These are phyloP conservation scores for Onygena corvina DNA, from an alignment of 2,329 filamentous ascomycete species.

Conservation along the genomic window DNA sequence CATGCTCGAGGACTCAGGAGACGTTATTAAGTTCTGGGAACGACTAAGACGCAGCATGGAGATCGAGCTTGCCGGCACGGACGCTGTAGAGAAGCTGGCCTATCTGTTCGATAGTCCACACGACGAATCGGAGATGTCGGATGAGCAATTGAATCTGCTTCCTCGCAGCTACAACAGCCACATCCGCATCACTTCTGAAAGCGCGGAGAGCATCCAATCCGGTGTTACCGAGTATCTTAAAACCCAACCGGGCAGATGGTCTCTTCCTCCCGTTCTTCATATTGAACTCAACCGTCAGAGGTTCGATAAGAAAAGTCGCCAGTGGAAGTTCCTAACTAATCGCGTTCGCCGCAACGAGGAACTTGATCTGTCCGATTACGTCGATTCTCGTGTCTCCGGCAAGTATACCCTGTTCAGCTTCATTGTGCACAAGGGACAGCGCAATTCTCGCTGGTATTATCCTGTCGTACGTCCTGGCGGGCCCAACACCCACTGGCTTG, in stretches of 20 bases:
- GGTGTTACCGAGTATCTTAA: constrained; percentile 25
- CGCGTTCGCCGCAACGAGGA: constrained; percentile 46
- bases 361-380: constrained; percentile 34
- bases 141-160: constrained; percentile 26
- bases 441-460: constrained; percentile 48
- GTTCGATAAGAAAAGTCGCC: constrained; percentile 42
- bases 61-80: constrained; percentile 39
- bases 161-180: constrained; percentile 29
- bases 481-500: constrained; percentile 46
- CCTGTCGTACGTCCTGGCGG: constrained; percentile 48
- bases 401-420: constrained; percentile 49
- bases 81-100: constrained; percentile 30
- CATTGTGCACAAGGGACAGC: constrained; percentile 47
- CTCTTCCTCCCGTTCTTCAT: constrained; percentile 40
- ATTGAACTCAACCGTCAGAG: constrained; percentile 47
- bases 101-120: constrained; percentile 38
- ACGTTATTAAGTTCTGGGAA: constrained; percentile 47
- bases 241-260: constrained; percentile 29
- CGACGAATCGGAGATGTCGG: constrained; percentile 20
- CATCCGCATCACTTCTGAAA: constrained; percentile 29
- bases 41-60: constrained; percentile 41
- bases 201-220: constrained; percentile 28
- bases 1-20: constrained; percentile 36
- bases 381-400: constrained; percentile 25
- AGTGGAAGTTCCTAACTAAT: constrained; percentile 47